Base-by-base conservation (phyloP, 208 protist genomes). In the Endotrypanum monterogeii region DNA sequence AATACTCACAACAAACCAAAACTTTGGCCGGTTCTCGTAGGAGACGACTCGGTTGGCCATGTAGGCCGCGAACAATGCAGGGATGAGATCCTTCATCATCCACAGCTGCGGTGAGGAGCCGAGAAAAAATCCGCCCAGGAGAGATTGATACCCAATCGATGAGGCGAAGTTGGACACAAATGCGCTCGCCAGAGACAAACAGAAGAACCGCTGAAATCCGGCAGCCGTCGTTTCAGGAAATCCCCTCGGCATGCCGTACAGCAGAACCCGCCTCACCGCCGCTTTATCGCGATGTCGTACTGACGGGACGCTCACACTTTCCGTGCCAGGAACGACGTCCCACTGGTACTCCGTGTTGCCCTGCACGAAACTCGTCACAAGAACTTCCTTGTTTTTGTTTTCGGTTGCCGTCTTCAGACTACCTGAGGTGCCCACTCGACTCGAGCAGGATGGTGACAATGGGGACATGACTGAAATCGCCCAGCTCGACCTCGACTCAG, bases 11-110 rank as follows among this genome's bases (percentile, higher is more conserved):
- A 89, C 80, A 79, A 96, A 94, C 91, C 91, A 96, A 66, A 92
- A 93, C 79, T 96, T 96, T n/a, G 91, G 91, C n/a, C 91, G 82
- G 63, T 89, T 92, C 80, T 96, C 91, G 71, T 96, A 96, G 11
- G 87, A 93, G 52, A 96, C 80, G 35, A 96, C 87, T 48, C 81
- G 80, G 78, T 96, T 96, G 39, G 91, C 91, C 70, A 96, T 73
- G 77, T 93, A 93, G n/a, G 91, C 87, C 18, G 91, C 89, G 18
- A 89, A 57, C 3, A 96, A 73, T 11, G 91, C 91, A 4, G 91
- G 91, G 37, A 83, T 68, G 41, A 96, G 81, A 67, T 96, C 91
- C 70, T 96, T 96, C 66, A 96, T 71, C 88, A 96, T 96, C 89
- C 91, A 96, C 76, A 96, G 73, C 80, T 94, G 91, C 51, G 91